Conservation (phyloP, 257 asterid genomes). For the Nicotiana obtusifolia region DNA sequence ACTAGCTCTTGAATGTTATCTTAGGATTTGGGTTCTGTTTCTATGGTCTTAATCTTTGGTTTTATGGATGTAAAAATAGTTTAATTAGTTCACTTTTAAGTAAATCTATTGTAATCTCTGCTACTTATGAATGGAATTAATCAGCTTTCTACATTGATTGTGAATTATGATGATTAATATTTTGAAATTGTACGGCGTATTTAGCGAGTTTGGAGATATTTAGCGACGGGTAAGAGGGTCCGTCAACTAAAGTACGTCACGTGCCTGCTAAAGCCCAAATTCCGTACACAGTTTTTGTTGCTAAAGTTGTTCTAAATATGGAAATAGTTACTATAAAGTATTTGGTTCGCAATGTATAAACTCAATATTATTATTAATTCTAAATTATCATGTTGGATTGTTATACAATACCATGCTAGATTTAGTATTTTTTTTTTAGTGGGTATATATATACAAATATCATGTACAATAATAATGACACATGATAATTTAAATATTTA, state of each 20-base stretch:
- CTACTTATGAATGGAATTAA: background rate
- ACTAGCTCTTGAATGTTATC: constrained; percentile 6
- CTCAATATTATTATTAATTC: no score
- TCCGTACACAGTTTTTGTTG: background rate
- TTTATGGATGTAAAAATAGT: background rate
- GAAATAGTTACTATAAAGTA: no score
- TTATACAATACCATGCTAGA: no score
- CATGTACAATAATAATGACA: no score
- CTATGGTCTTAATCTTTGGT: background rate
- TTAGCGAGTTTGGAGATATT: background rate
- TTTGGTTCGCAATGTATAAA: no score
- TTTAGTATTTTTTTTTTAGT: no score
- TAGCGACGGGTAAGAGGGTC: background rate
- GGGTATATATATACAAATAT: no score
- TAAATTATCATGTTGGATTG: no score
- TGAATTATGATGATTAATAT: background rate
- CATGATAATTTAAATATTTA: no score
- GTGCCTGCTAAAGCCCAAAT: background rate
- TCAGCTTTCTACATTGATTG: background rate
- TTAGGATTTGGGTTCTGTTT: background rate
- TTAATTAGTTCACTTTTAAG: background rate
- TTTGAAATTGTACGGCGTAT: background rate
- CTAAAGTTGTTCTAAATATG: no score
- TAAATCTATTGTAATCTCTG: background rate
- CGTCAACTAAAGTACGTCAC: background rate